Base-by-base conservation (phyloP, 2,329 filamentous ascomycete species). In the Bimuria novae-zelandiae region DNA sequence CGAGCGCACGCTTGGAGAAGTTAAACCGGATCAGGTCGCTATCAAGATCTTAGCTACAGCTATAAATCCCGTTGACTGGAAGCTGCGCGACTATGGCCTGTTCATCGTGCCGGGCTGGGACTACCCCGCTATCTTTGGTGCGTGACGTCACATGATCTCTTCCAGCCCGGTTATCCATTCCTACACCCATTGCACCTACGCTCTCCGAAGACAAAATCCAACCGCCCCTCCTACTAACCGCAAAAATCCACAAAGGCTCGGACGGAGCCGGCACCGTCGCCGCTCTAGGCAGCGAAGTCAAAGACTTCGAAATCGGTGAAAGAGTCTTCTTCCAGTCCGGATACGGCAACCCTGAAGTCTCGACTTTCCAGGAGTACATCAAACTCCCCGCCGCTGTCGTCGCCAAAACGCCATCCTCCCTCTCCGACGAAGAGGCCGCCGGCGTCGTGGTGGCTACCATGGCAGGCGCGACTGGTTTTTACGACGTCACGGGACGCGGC, bases 31-130 rank as follows among this genome's bases (percentile, higher is more conserved):
- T 25, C 79, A 82, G 37, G 67, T 82, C 46, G 78, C 82, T 21
- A 67, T 82, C 49, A 74, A 64, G 1, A 75, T 81, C 58, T 77
- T 78, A 45, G 77, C 79, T 3, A 63, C 81, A 4, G 79, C 79
- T 12, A 64, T 82, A 32, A 82, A 82, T 54, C 79, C 79, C 2
- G 71, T 78, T 45, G 80, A 82, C 52, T 51, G 17, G 45, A 40
- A 68, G 40, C 76, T 78, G 68, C 78, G 77, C n/a, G 67, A 74
- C 21, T 56, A 65, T 5, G 80, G 78, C 14, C 32, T 53, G 11
- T 69, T 80, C 50, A 71, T 75, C 42, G 72, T 79, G 33, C 37
- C 69, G 1, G 19, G 27, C 10, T 44, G 41, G 41, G 16, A 44
- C 0, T 79, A 77, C 55, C 79, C 80, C 4, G 73, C 77, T 0